phyloP scores from a whole-genome alignment of 257 asterid genomes.

The Craterostigma plantagineum region DNA sequence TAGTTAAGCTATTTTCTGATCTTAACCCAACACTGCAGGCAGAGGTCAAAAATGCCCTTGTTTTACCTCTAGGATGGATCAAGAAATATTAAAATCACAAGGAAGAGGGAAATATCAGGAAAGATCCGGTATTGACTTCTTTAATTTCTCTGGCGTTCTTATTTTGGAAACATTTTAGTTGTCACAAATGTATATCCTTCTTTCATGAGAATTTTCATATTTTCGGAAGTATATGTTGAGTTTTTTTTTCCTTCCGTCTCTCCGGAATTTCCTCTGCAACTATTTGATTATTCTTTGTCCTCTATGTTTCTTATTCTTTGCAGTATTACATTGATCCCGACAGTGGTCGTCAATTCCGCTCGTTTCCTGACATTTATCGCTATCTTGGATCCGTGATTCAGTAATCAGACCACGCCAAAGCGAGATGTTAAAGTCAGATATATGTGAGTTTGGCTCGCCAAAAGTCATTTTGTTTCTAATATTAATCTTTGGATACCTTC shows the following conservation, averaged over 20 bases:
- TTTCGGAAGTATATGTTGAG: too few species aligned
- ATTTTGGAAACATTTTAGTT: not conserved
- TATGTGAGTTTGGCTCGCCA: not conserved
- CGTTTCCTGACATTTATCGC: constrained; percentile 26
- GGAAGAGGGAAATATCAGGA: constrained; percentile 22
- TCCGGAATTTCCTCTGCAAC: too few species aligned
- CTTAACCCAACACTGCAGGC: constrained; percentile 10
- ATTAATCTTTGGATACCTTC: constrained; percentile 4
- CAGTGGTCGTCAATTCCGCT: constrained; percentile 30
- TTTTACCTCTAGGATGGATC: constrained; percentile 35
- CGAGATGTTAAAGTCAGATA: constrained; percentile 4
- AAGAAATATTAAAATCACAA: constrained; percentile 21
- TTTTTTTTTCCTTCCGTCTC: too few species aligned
- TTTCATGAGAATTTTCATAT: not conserved
- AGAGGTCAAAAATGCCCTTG: constrained; percentile 11
- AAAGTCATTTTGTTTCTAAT: constrained; percentile 15
- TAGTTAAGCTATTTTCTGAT: too few species aligned
- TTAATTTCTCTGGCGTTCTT: not conserved
- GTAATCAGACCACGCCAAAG: constrained; percentile 8
- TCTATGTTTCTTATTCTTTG: constrained; percentile 8
- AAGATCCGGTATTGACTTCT: constrained; percentile 24
- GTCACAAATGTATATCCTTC: not conserved
- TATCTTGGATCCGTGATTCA: constrained; percentile 21
- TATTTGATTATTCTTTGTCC: too few species aligned
- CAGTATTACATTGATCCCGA: constrained; percentile 39